Percentiles rank a stretch among this genome's conserved stretches.
Evolutionary conservation across 2,329 filamentous ascomycete genomes (phyloP).

Genomic region (Arthrobotrys sphaeroides): DNA sequence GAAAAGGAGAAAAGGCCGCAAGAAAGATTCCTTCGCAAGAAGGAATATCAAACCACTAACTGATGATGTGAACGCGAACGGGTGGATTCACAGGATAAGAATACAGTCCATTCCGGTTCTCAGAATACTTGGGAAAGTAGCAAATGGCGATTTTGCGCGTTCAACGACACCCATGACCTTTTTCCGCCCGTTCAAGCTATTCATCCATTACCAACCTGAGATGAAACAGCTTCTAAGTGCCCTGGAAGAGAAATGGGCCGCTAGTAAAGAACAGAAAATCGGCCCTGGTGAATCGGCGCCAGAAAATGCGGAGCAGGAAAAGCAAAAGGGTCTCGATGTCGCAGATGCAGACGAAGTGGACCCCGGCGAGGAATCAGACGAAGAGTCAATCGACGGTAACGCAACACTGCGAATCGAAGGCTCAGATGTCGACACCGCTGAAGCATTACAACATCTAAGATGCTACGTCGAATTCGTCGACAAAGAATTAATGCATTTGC

Average conservation of each 20-base stretch:
- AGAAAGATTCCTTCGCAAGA: conserved; percentile 60
- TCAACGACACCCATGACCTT: conserved; percentile 62
- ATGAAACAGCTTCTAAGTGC: conserved; percentile 62
- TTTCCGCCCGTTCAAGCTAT: conserved; percentile 62
- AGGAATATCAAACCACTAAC: conserved; percentile 56
- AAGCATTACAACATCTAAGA: conserved; percentile 62
- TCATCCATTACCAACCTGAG: conserved; percentile 63
- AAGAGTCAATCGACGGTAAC: conserved; percentile 43
- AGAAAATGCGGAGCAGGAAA: conserved; percentile 44
- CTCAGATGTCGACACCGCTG: conserved; percentile 61
- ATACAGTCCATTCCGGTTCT: conserved; percentile 63
- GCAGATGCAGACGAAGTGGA: conserved; percentile 57
- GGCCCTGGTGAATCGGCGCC: conserved; percentile 54
- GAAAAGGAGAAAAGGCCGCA: conserved; percentile 61
- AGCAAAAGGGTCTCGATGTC: conserved; percentile 59
- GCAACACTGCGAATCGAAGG: conserved; percentile 60
- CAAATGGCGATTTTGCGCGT: conserved; percentile 60
- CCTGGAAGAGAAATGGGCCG: conserved; percentile 63
- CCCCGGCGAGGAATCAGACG: conserved; percentile 49
- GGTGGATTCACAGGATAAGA: conserved; percentile 61
- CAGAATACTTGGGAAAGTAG: conserved; percentile 61
- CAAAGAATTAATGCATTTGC: conserved; percentile 62
- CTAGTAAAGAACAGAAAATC: conserved; percentile 61
- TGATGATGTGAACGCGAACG: conserved; percentile 55
- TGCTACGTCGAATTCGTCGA: conserved; percentile 65